Percentiles rank a stretch among this genome's conserved stretches.
These are phyloP conservation scores for Neurospora sublineolata DNA, from an alignment of 495 filamentous ascomycete species.

Conservation along the genomic window DNA sequence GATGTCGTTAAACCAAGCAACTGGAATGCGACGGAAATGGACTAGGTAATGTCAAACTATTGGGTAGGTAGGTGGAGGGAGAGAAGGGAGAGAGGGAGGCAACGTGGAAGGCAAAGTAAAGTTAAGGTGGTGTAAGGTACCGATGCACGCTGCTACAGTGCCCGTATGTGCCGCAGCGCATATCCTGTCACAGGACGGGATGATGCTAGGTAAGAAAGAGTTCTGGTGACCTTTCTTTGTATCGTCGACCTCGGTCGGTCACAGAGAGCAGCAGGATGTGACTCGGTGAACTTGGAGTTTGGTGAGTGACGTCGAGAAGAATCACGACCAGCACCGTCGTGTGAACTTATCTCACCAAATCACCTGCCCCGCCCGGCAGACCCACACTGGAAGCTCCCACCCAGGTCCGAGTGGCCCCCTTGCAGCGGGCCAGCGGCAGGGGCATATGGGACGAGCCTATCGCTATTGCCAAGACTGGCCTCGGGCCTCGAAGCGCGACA, in stretches of 20 bases:
- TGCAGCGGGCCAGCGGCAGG: constrained; percentile 9
- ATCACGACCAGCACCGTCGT: neutral
- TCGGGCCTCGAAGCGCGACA: neutral
- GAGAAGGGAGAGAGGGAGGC: neutral
- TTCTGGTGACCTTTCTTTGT: neutral
- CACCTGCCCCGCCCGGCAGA: neutral
- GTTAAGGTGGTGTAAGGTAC: neutral
- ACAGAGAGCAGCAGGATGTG: neutral
- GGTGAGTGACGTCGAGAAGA: neutral
- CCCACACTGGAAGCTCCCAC: neutral
- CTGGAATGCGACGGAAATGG: neutral
- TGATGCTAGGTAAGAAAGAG: neutral
- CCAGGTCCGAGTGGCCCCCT: constrained; percentile 2
- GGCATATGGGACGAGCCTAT: neutral
- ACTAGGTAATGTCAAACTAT: neutral
- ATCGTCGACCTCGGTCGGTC: neutral
- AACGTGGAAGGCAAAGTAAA: neutral
- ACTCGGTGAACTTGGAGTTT: neutral
- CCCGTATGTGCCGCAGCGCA: neutral
- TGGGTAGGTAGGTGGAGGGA: neutral
- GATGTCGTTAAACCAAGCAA: neutral
- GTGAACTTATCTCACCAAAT: neutral
- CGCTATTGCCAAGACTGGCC: neutral
- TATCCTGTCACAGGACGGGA: neutral
- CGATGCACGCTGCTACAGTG: neutral